These are phyloP conservation scores for Ustilago cynodontis DNA, from an alignment of 1,284 basidiomycete species.

Conservation along the genomic window DNA sequence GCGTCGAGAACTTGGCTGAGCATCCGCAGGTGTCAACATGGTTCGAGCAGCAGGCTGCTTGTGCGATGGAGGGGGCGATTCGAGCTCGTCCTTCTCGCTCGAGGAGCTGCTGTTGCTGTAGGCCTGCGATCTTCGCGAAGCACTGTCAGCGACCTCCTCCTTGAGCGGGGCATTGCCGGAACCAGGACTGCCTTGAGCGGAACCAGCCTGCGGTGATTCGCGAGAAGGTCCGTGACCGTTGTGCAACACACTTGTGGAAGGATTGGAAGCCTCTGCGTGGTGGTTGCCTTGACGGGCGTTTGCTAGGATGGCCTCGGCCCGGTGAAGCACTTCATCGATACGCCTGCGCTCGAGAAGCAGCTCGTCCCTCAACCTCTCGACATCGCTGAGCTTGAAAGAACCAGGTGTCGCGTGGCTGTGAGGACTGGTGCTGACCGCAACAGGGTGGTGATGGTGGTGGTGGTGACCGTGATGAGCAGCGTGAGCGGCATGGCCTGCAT, in stretches of 20 bases:
- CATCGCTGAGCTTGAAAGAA: conserved; percentile 41
- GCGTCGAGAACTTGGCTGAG: conserved; percentile 34
- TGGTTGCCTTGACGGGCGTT: conserved; percentile 34
- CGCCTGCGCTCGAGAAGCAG: conserved; percentile 58
- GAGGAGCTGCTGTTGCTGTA: conserved; percentile 40
- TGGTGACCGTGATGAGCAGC: conserved; percentile 38
- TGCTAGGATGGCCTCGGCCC: conserved; percentile 56
- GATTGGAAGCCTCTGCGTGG: conserved; percentile 16
- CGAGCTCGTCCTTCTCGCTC: conserved; percentile 51
- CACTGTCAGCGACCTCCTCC: conserved; percentile 24
- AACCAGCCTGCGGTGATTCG: conserved; percentile 25
- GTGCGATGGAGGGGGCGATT: conserved; percentile 40
- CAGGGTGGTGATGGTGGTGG: conserved; percentile 49
- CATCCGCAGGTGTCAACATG: conserved; percentile 15
- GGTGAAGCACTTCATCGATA: conserved; percentile 57
- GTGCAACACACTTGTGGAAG: conserved; percentile 19
- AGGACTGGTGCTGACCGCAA: conserved; percentile 22
- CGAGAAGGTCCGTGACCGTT: conserved; percentile 28
- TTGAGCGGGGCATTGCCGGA: conserved; percentile 15
- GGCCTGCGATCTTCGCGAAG: conserved; percentile 24
- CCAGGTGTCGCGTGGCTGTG: conserved; percentile 27
- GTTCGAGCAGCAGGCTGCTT: conserved; percentile 16
- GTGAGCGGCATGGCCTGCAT: conserved; percentile 35
- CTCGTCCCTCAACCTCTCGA: conserved; percentile 61
- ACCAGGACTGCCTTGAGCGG: conserved; percentile 29